Conservation (phyloP, 176 grass and related monocot species). For the Carex pumila region DNA sequence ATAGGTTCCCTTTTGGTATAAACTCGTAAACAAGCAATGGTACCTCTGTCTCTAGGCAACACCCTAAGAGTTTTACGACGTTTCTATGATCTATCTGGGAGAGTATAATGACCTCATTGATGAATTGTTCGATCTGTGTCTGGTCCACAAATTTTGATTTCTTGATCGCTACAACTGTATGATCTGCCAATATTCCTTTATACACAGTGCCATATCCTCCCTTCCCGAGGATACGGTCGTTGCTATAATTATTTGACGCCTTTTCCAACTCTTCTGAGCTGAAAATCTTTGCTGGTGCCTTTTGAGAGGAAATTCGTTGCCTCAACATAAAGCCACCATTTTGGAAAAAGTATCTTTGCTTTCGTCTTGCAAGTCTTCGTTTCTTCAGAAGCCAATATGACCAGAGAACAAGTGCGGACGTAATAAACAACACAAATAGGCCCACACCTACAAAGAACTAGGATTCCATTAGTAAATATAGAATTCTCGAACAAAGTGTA, state of each 20-base stretch:
- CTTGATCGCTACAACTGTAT: constrained; percentile 40
- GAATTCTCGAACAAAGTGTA: background rate
- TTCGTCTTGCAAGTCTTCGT: constrained; percentile 21
- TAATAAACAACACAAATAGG: constrained; percentile 29
- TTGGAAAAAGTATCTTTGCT: constrained; percentile 34
- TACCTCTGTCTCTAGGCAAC: constrained; percentile 49
- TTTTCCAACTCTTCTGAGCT: constrained; percentile 37
- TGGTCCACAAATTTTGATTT: constrained; percentile 41
- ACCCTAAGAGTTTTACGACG: constrained; percentile 51
- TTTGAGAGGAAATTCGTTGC: constrained; percentile 37
- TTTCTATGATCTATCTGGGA: constrained; percentile 48
- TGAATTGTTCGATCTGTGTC: constrained; percentile 52
- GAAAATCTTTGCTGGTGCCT: constrained; percentile 34
- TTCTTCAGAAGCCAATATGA: constrained; percentile 34
- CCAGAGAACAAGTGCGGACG: constrained; percentile 26
- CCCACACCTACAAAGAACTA: constrained; percentile 19
- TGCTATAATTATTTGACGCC: constrained; percentile 38
- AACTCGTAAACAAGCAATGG: constrained; percentile 67
- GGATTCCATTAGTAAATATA: background rate
- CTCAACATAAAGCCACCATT: constrained; percentile 48
- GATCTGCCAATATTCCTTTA: constrained; percentile 33
- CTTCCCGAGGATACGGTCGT: constrained; percentile 34
- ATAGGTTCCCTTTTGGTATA: constrained; percentile 48
- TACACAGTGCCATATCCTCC: constrained; percentile 61
- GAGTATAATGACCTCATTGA: constrained; percentile 52